Base-by-base conservation (phyloP, 148 eudicot genomes). In the Rhododendron vialii region DNA sequence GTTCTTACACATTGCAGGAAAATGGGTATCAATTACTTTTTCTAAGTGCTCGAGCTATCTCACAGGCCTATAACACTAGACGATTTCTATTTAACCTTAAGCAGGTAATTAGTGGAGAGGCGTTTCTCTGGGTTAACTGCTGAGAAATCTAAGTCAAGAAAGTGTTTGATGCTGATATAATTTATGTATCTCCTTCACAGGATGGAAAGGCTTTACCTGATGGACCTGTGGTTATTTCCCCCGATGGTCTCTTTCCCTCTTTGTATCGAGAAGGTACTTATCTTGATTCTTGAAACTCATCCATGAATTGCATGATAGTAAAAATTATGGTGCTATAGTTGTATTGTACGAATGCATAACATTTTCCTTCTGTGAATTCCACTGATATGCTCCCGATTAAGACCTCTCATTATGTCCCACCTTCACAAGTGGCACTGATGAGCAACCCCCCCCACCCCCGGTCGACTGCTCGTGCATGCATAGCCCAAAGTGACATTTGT, bases 181-280 rank as follows among this genome's bases (percentile, higher is more conserved):
- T 76, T 81, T 69, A 50, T 51, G 82, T 84, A 33, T 80, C 76
- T 15, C 30, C 53, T 88, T 87, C 85, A 81, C 90, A 97, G 99
- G 94, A 97, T 87, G 99, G 98, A 82, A 95, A 93, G 91, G 93
- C 92, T 78, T 90, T 97, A 83, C 99, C 99, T 14, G 96, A 95
- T 75, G 99, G 99, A 85, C 99, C 99, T 8, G 93, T 97, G 77
- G 91, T 97, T 74, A 97, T 95, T 82, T 97, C 99, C 26, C 99
- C 99, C 14, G 98, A 97, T 87, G 99, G 99, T 61, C 95, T 97
- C 83, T 97, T 97, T 90, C 99, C 99, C 82, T 97, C 99, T 51
- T 87, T 97, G 48, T 97, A 90, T 85, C 92, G 99, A 80, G 99
- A 97, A 94, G 99, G 99, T 97, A 86, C 83, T 82, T 84, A 9